phyloP scores from a whole-genome alignment of 768 basidiomycete species.

The Cubamyces sp. region DNA sequence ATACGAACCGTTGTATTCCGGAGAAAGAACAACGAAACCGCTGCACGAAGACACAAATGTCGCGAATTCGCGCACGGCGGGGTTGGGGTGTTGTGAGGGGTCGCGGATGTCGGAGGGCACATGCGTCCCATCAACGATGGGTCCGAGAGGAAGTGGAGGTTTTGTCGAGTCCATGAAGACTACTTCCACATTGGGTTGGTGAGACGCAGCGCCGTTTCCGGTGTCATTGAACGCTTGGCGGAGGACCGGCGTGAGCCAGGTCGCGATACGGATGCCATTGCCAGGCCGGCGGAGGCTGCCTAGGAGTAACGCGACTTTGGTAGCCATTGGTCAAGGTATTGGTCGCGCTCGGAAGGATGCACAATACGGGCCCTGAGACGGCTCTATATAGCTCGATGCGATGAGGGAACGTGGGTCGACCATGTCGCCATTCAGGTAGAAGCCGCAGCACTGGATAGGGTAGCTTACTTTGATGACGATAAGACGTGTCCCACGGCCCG shows the following conservation, averaged over 20 bases:
- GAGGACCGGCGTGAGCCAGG: slow-evolving; percentile 29
- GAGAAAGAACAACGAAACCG: slow-evolving; percentile 42
- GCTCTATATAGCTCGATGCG: slow-evolving; percentile 1
- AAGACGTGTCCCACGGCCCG: background rate
- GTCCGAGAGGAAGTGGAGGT: slow-evolving; percentile 35
- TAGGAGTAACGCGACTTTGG: slow-evolving; percentile 30
- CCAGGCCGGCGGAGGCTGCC: slow-evolving; percentile 32
- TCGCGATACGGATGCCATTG: slow-evolving; percentile 31
- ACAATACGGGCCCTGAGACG: background rate
- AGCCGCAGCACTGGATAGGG: background rate
- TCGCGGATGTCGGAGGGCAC: slow-evolving; percentile 34
- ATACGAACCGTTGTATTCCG: slow-evolving; percentile 46
- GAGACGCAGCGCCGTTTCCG: background rate
- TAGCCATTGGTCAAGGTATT: slow-evolving; percentile 16
- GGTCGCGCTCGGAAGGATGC: background rate
- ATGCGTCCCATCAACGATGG: slow-evolving; percentile 33
- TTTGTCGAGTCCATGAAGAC: slow-evolving; percentile 32
- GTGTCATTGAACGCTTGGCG: slow-evolving; percentile 22
- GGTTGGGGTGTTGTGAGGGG: slow-evolving; percentile 35
- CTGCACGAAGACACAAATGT: slow-evolving; percentile 33
- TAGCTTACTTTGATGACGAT: background rate
- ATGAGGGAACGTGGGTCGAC: slow-evolving; percentile 8
- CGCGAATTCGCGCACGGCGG: slow-evolving; percentile 38
- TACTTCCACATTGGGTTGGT: slow-evolving; percentile 18
- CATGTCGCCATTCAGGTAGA: slow-evolving; percentile 12